Percentiles rank a stretch among this genome's conserved stretches.
Conservation (phyloP, 495 filamentous ascomycete species). For the Aspergillus bridgeri region DNA sequence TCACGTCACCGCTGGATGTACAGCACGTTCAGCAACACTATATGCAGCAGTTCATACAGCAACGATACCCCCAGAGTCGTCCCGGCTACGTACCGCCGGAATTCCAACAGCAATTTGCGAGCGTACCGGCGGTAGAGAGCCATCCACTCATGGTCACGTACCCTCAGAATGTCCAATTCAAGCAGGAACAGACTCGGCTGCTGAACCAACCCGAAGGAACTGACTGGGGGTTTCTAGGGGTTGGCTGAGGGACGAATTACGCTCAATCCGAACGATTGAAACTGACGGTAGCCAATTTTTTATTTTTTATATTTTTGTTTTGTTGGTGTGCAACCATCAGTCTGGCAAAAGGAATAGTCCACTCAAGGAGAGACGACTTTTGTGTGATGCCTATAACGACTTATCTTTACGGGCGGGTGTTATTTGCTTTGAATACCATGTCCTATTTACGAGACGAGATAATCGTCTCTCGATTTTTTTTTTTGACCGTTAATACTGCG, state of each 20-base stretch:
- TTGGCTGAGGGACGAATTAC: constrained; percentile 31
- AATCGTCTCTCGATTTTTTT: constrained; percentile 2
- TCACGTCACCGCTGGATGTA: constrained; percentile 32
- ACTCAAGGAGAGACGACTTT: not conserved
- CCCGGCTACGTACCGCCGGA: constrained; percentile 37
- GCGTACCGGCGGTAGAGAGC: constrained; percentile 29
- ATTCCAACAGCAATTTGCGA: constrained; percentile 32
- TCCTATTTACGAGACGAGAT: constrained; percentile 3
- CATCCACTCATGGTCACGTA: constrained; percentile 41
- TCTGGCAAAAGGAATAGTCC: not conserved
- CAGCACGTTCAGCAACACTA: constrained; percentile 38
- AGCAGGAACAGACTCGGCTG: constrained; percentile 35
- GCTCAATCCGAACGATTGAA: not conserved
- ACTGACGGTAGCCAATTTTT: not conserved
- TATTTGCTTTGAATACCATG: not conserved
- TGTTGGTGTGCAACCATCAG: not conserved
- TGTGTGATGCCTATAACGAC: constrained; percentile 13
- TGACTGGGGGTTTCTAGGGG: constrained; percentile 46
- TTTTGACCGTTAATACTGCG: constrained; percentile 5
- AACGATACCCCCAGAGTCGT: constrained; percentile 37
- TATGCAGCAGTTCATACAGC: constrained; percentile 36
- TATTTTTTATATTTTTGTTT: not conserved
- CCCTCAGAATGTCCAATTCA: constrained; percentile 37
- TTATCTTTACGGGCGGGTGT: not conserved
- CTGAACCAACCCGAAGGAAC: constrained; percentile 45